Base-by-base conservation (phyloP, 495 filamentous ascomycete genomes). In the Acidomyces sp. region DNA sequence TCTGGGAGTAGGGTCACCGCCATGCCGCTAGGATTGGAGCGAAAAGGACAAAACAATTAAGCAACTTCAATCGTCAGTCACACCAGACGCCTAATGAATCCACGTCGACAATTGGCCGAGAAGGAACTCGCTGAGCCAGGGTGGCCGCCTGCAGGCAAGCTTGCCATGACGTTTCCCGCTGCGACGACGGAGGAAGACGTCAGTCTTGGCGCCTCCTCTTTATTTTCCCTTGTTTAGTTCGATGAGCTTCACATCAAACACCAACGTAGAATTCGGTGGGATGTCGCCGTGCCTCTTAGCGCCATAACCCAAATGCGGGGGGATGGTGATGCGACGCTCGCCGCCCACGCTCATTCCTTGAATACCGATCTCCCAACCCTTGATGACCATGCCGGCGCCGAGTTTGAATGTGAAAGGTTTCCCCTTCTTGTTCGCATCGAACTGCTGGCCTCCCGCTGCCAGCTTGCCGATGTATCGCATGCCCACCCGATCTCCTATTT, bases 401-500 rank as follows among this genome's bases (percentile, higher is more conserved):
- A 93, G 71, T 63, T 84, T 88, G 77, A 96, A 95, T 51, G 68
- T 71, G 67, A 99, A 99, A 15, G 92, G 87, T 64, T 87, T 81
- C 50, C 90, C 90, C 67, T 88, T 93, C 70, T 93, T 96, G 72
- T 96, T 96, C 50, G 83, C 63, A 62, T 96, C 90, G 54, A 99
- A 99, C 44, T 86, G 72, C 65, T 94, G 93, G 61, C 84, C 83
- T 59, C 87, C 76, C 55, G 75, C 71, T 43, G 86, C 24, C 16
- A 65, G 76, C 72, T 96, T 99, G 53, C 90, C 90, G 57, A 99
- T 94, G 65, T 99, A 99, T 47, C 90, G 77, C 76, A 99, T 83
- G 49, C 82, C 73, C 29, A 99, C 76, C 46, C 70, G 77, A 69
- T 85, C 78, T 35, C 90, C 86, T 47, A 71, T 74, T 77, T 93